phyloP scores from a whole-genome alignment of 1,284 basidiomycete species.

The Ustilago lituana region DNA sequence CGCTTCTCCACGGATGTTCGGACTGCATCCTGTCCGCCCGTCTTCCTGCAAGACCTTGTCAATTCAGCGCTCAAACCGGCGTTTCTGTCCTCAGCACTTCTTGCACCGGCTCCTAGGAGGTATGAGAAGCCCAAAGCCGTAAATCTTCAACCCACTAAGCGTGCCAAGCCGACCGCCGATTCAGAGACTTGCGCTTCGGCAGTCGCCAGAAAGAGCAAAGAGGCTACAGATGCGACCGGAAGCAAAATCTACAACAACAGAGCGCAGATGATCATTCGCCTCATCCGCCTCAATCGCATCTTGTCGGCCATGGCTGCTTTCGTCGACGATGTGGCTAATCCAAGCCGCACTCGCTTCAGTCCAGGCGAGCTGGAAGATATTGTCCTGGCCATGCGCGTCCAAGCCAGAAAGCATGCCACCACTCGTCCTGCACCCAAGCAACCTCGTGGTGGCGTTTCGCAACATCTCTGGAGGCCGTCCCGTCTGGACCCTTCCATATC shows the following conservation, averaged over 20 bases:
- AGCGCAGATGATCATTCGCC: slow-evolving; percentile 23
- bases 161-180: not conserved
- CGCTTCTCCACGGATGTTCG: not conserved
- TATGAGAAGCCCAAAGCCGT: not conserved
- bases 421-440: slow-evolving; percentile 19
- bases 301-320: slow-evolving; percentile 44
- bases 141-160: not conserved
- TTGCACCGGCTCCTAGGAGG: slow-evolving; percentile 3
- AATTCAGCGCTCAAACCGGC: slow-evolving; percentile 12
- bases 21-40: not conserved
- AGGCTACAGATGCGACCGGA: not conserved
- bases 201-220: not conserved
- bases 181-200: not conserved
- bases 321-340: slow-evolving; percentile 12
- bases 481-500: slow-evolving; percentile 21
- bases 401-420: slow-evolving; percentile 14
- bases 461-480: slow-evolving; percentile 25
- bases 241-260: slow-evolving; percentile 9
- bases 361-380: slow-evolving; percentile 18
- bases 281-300: slow-evolving; percentile 35
- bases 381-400: slow-evolving; percentile 24
- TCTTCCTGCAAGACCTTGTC: slow-evolving; percentile 25
- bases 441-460: not conserved
- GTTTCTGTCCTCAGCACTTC: not conserved
- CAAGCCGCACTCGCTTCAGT: slow-evolving; percentile 18